Percentiles rank a stretch among this genome's conserved stretches.
Conservation (phyloP, 2,329 filamentous ascomycete species). For the Anisogramma anomala region DNA sequence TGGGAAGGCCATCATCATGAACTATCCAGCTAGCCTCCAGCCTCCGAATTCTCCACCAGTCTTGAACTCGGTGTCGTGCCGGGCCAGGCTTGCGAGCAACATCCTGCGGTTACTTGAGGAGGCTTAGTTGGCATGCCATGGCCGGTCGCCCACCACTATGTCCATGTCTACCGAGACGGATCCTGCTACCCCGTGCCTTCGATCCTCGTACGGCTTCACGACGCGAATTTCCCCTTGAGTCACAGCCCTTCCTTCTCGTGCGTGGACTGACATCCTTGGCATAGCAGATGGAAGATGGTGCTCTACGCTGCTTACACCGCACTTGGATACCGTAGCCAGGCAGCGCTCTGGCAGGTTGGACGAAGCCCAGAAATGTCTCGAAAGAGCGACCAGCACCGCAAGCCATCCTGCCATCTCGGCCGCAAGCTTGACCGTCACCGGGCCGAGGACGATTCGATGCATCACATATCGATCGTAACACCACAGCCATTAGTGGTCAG, state of each 20-base stretch:
- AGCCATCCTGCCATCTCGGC: not conserved
- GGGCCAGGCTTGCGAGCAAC: slow-evolving; percentile 20
- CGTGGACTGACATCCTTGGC: not conserved
- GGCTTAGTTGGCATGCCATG: too few relatives aligned
- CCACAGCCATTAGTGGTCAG: not conserved
- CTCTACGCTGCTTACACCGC: not conserved
- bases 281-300: not conserved
- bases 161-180: slow-evolving; percentile 8
- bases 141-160: too few relatives aligned
- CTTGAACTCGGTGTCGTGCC: slow-evolving; percentile 23
- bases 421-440: not conserved
- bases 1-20: slow-evolving; percentile 28
- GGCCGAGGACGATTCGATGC: not conserved
- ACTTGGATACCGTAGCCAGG: not conserved
- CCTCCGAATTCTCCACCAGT: slow-evolving; percentile 29
- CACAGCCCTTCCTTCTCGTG: not conserved
- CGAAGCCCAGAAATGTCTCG: not conserved
- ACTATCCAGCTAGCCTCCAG: slow-evolving; percentile 30
- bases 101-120: slow-evolving; percentile 29
- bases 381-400: not conserved
- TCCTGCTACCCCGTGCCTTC: not conserved
- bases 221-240: not conserved
- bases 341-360: not conserved
- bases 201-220: not conserved
- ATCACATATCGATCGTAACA: not conserved